Evolutionary conservation across 1,284 basidiomycete species (phyloP).

Genomic region (Trichosporon inkin): DNA sequence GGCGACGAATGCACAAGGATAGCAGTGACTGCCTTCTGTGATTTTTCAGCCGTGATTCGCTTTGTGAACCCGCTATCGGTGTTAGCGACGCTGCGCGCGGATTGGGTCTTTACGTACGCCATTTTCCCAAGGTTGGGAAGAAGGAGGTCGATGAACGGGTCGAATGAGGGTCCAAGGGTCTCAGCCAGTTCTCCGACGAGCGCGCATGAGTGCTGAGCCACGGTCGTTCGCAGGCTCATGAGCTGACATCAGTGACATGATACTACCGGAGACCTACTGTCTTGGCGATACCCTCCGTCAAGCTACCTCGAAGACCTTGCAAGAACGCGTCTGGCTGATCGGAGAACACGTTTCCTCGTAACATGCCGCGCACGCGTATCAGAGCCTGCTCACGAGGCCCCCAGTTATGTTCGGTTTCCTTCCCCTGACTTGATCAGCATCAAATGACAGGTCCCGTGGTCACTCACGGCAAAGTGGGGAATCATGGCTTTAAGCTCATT

Average conservation of each 20-base stretch:
- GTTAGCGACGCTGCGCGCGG: background rate
- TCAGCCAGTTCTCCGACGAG: conserved; percentile 73
- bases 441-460: background rate
- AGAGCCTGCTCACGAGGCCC: conserved; percentile 72
- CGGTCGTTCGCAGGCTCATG: conserved; percentile 83
- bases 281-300: conserved; percentile 79
- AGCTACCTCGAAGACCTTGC: conserved; percentile 65
- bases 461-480: conserved; percentile 69
- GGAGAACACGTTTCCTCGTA: conserved; percentile 73
- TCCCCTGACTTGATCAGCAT: conserved; percentile 59
- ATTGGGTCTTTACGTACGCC: conserved; percentile 50
- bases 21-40: conserved; percentile 67
- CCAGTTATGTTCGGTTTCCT: conserved; percentile 98
- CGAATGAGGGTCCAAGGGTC: conserved; percentile 65
- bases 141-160: conserved; percentile 71
- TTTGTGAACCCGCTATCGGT: conserved; percentile 67
- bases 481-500: conserved; percentile 74
- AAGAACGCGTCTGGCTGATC: conserved; percentile 73
- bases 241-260: conserved; percentile 55
- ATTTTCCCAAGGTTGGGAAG: conserved; percentile 74
- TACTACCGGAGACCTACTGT: conserved; percentile 58
- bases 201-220: conserved; percentile 72
- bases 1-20: conserved; percentile 69
- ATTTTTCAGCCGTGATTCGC: conserved; percentile 81
- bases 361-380: conserved; percentile 80